A percentile compares a stretch with the other conserved stretches of the same genome.
Evolutionary conservation across 805 yeast species (phyloP).

Genomic region (Ogataea thermomethanolica): DNA sequence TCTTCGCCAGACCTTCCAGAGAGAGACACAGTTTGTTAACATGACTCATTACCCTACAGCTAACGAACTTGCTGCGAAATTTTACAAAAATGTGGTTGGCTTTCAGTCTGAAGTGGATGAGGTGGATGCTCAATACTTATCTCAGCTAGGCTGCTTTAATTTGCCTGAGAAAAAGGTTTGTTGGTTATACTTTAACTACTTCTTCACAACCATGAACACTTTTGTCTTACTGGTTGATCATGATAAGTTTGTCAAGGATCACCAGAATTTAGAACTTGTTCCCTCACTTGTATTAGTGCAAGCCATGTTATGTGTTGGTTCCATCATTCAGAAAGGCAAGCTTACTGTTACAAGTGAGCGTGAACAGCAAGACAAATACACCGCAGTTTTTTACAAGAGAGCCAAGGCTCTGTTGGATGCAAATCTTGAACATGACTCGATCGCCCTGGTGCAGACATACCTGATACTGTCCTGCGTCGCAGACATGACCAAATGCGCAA

Average conservation of each 20-base stretch:
- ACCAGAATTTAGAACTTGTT: constrained; percentile 51
- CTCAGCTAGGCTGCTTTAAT: constrained; percentile 63
- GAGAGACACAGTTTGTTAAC: not conserved
- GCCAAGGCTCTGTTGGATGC: constrained; percentile 65
- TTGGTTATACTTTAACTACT: constrained; percentile 55
- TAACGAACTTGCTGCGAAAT: constrained; percentile 10
- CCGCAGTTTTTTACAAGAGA: constrained; percentile 32
- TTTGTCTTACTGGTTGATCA: constrained; percentile 61
- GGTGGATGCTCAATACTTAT: constrained; percentile 58
- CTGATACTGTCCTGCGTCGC: constrained; percentile 13
- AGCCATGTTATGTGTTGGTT: constrained; percentile 64
- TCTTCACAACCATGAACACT: constrained; percentile 64
- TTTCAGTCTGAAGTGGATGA: constrained; percentile 21
- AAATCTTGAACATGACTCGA: constrained; percentile 61
- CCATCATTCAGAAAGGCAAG: constrained; percentile 54
- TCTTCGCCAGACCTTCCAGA: not conserved
- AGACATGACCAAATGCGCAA: constrained; percentile 42
- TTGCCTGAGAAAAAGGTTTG: constrained; percentile 62
- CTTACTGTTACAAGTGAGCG: constrained; percentile 48
- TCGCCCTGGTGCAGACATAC: constrained; percentile 22
- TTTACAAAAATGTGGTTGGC: constrained; percentile 14
- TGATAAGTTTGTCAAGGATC: constrained; percentile 52
- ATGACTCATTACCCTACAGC: constrained; percentile 9
- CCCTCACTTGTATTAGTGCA: constrained; percentile 61
- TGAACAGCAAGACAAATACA: constrained; percentile 20